A percentile compares a stretch with the other conserved stretches of the same genome.
These are phyloP conservation scores for Coelastrella sp. DNA, from an alignment of 139 green algal genomes.

Conservation along the genomic window DNA sequence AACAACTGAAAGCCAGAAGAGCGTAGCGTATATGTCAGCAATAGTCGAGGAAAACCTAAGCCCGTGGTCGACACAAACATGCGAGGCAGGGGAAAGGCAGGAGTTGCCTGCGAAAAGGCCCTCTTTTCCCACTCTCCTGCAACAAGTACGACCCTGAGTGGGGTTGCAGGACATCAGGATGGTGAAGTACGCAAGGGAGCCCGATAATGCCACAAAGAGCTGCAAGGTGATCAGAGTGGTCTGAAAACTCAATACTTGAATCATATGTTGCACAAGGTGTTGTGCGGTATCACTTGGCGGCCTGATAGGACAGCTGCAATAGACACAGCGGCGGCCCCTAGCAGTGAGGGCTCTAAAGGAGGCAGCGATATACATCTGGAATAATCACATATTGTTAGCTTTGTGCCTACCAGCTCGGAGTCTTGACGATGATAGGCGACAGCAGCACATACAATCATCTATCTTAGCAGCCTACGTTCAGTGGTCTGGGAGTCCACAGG, in stretches of 20 bases:
- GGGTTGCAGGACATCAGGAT: conserved; percentile 61
- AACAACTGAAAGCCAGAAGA: too few species aligned
- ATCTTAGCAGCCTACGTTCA: too few species aligned
- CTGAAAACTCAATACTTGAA: too few species aligned
- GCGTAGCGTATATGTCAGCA: too few species aligned
- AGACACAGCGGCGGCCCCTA: neutral
- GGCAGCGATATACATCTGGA: too few species aligned
- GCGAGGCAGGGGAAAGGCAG: neutral
- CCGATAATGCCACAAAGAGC: conserved; percentile 77
- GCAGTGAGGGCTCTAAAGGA: too few species aligned
- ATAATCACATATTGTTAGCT: neutral
- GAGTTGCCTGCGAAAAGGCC: neutral
- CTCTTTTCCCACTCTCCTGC: neutral
- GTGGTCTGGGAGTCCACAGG: too few species aligned
- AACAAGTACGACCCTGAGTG: neutral
- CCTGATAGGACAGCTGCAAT: neutral
- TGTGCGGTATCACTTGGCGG: conserved; percentile 67
- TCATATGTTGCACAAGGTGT: conserved; percentile 78
- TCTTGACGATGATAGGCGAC: too few species aligned
- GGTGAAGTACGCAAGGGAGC: conserved; percentile 87
- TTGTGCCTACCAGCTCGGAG: neutral
- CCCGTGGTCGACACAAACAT: neutral
- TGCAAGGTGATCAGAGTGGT: too few species aligned
- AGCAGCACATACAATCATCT: too few species aligned
- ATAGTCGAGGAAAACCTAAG: conserved; percentile 2